Evolutionary conservation across 2,329 filamentous ascomycete genomes (phyloP), one percentile per base, ranked within the genome.

Genomic region (Dryadomyces quercus-mongolicae): DNA sequence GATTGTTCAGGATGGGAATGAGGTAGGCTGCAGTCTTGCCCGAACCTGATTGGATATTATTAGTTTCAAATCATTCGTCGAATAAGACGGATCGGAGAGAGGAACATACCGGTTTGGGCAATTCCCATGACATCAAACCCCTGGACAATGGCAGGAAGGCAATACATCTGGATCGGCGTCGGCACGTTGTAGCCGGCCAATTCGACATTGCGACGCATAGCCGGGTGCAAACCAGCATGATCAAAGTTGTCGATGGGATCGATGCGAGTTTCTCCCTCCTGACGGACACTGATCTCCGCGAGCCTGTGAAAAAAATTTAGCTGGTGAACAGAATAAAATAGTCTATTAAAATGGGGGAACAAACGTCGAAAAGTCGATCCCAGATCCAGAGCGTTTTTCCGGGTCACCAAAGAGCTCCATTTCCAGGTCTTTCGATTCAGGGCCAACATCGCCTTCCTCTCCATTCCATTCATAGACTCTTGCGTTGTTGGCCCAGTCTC

Each of bases 11-110:
- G 56, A 95, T 87, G 0, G 93, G 93, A 54, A 96, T 81, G 5
- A 98, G 71, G 64, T 93, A 98, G 0, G 93, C 91, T 0, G 87
- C 92, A 0, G 93, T 98, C 75, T 98, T 98, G 52, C 93, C 93
- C 25, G 92, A 97, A 20, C 93, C 92, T 96, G 12, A 16, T 22
- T 10, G 3, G 20, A 20, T 16, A 8, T 18, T 15, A 18, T 40
- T 40, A 45, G 22, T 2, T 5, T 45, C 10, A 12, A 22, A 10
- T 21, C 13, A 12, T 2, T 12, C 12, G 13, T 31, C n/a, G 21
- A 15, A 15, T 16, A 45, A 55, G 5, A 54, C 48, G 10, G 15
- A 34, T 10, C 22, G 16, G 31, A 18, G 22, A 20, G 5, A 10
- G 18, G 15, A 16, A 70, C 79, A 68, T 73, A 94, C 92, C 92